Percentiles rank a stretch among this genome's conserved stretches.
phyloP scores from a whole-genome alignment of 495 filamentous ascomycete genomes.

The Polyplosphaeria fusca region DNA sequence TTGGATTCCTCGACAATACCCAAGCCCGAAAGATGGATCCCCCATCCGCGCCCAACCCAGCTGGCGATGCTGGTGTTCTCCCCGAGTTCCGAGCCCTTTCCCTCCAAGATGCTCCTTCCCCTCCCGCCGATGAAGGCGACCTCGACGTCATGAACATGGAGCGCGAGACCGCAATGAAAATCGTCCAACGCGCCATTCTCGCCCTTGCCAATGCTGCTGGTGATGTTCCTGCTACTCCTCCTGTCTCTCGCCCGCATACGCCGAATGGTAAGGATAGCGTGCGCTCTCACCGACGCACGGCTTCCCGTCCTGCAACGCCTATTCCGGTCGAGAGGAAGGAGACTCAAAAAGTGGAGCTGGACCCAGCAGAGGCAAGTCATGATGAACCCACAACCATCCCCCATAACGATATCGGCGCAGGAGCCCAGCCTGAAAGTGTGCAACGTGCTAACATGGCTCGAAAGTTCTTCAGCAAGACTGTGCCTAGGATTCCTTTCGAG shows the following conservation, averaged over 20 bases:
- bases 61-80: conserved; percentile 36
- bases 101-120: conserved; percentile 20
- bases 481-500: conserved; percentile 74
- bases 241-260: conserved; percentile 56
- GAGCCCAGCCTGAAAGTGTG: conserved; percentile 57
- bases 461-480: conserved; percentile 86
- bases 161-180: conserved; percentile 71
- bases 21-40: conserved; percentile 9
- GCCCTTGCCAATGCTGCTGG: conserved; percentile 67
- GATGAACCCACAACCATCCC: conserved; percentile 34
- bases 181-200: conserved; percentile 71
- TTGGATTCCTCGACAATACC: not conserved
- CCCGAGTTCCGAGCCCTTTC: conserved; percentile 26
- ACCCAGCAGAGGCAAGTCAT: conserved; percentile 44
- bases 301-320: conserved; percentile 34
- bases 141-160: conserved; percentile 69
- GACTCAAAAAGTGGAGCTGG: conserved; percentile 45
- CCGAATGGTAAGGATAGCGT: conserved; percentile 40
- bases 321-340: conserved; percentile 42
- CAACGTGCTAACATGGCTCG: conserved; percentile 80
- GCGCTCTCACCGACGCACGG: conserved; percentile 44
- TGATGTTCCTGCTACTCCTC: conserved; percentile 71
- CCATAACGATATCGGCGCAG: conserved; percentile 19
- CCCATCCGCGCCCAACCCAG: conserved; percentile 37
- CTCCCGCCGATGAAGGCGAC: conserved; percentile 29